Conservation (phyloP, 2,329 filamentous ascomycete genomes). For the Fusarium pseudograminearum region DNA sequence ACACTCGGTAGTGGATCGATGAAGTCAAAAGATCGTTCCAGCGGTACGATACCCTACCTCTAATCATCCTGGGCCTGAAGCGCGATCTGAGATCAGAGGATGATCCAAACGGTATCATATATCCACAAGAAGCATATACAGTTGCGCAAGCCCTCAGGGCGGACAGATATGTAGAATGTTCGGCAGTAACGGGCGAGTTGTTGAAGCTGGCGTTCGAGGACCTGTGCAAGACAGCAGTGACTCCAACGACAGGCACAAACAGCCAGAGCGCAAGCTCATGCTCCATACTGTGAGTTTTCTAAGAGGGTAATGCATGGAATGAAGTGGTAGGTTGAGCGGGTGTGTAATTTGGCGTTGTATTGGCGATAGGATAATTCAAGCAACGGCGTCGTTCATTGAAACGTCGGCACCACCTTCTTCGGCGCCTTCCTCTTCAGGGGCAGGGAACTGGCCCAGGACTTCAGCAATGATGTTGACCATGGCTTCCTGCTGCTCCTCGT, state of each 20-base stretch:
- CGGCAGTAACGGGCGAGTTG: slow-evolving; percentile 70
- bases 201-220: slow-evolving; percentile 70
- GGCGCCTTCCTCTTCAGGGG: slow-evolving; percentile 43
- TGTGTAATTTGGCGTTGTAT: slow-evolving; percentile 6
- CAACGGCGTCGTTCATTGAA: slow-evolving; percentile 55
- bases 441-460: slow-evolving; percentile 66
- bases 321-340: background rate
- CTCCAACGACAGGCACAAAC: slow-evolving; percentile 59
- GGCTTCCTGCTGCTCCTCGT: slow-evolving; percentile 67
- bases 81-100: slow-evolving; percentile 68
- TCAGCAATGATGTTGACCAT: slow-evolving; percentile 69
- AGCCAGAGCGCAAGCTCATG: slow-evolving; percentile 69
- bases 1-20: slow-evolving; percentile 65
- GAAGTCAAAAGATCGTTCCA: slow-evolving; percentile 64
- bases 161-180: slow-evolving; percentile 74
- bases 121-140: slow-evolving; percentile 70
- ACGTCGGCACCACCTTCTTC: slow-evolving; percentile 49
- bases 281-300: slow-evolving; percentile 57
- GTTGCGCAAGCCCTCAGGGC: slow-evolving; percentile 69
- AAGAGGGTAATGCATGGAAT: background rate
- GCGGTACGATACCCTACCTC: slow-evolving; percentile 61
- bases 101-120: slow-evolving; percentile 70
- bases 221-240: slow-evolving; percentile 67
- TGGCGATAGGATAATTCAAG: slow-evolving; percentile 35
- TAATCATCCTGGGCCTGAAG: slow-evolving; percentile 71